Conservation (phyloP, 306 rosid genomes). For the Citrullus amarus region DNA sequence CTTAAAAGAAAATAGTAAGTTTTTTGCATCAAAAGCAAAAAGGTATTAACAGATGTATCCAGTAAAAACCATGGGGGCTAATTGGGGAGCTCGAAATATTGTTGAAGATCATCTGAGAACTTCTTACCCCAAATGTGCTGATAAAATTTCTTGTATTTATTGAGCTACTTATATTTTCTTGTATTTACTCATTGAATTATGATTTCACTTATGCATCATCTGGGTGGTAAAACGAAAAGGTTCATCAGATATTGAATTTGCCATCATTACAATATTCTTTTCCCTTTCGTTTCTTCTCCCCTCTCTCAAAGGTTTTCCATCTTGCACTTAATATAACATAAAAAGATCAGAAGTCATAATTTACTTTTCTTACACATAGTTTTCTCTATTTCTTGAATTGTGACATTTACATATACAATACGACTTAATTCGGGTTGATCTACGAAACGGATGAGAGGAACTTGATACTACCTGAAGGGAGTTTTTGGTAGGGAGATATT, state of each 20-base stretch:
- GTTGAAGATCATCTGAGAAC: background rate
- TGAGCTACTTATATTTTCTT: background rate
- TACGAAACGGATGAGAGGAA: background rate
- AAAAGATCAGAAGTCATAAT: background rate
- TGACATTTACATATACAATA: background rate
- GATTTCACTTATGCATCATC: background rate
- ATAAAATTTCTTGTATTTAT: background rate
- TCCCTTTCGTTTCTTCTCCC: background rate
- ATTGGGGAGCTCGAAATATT: background rate
- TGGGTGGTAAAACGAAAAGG: background rate
- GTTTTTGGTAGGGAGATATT: background rate
- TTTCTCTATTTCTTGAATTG: background rate
- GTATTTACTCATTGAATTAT: background rate
- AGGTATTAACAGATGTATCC: background rate
- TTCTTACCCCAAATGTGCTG: background rate
- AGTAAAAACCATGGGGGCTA: background rate
- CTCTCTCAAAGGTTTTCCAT: background rate
- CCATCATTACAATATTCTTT: background rate
- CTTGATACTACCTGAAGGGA: background rate
- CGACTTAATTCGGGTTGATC: background rate
- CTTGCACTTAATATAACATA: background rate
- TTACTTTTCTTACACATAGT: background rate
- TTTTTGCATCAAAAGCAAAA: background rate
- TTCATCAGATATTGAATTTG: background rate
- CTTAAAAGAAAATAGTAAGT: background rate